Base-by-base conservation (phyloP, 257 asterid species). In the Striga asiatica region DNA sequence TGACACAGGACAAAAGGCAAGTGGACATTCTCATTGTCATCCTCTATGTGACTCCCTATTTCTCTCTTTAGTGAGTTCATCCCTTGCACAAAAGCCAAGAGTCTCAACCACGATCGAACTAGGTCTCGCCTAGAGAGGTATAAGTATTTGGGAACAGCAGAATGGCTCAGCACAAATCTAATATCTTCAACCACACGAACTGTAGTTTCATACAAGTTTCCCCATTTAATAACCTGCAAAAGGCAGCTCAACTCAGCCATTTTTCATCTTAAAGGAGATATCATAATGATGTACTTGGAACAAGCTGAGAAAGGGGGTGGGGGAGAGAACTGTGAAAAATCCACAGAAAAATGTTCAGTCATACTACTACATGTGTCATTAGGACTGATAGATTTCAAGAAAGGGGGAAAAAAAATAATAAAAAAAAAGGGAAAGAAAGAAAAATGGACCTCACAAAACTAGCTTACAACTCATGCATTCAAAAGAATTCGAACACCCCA, bases 61-160 rank as follows among this genome's bases (percentile, higher is more conserved):
- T 82, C 99, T 73, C 95, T 78, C 83, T 92, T 92, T 60, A 75
- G 89, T 34, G 95, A 78, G 74, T 76, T 75, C 94, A 84, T 88
- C 70, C 99, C 97, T 81, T 92, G 99, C 57, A 92, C 88, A 70
- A 75, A 88, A 62, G 86, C 72, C 82, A 92, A 65, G 60, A 88
- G 82, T 64, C 61, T 78, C 93, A 92, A 80, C 99, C 97, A 92
- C 43, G 61, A 67, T 68, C 84, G 77, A 45, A 74, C 67, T 70
- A 92, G 67, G 69, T 92, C 97, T 49, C 83, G 85, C 65, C 93
- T 71, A 20, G 73, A 77, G 61, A 20, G 77, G 70, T 84, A 80
- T 61, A 92, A 73, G 50, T 81, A 84, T 45, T 66, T 79, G 65
- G 91, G 81, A 28, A 92, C 95, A 51, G 72, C 81, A 67, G 85